phyloP scores from a whole-genome alignment of 371 early-diverging fungal species.

The Mortierella sp. region DNA sequence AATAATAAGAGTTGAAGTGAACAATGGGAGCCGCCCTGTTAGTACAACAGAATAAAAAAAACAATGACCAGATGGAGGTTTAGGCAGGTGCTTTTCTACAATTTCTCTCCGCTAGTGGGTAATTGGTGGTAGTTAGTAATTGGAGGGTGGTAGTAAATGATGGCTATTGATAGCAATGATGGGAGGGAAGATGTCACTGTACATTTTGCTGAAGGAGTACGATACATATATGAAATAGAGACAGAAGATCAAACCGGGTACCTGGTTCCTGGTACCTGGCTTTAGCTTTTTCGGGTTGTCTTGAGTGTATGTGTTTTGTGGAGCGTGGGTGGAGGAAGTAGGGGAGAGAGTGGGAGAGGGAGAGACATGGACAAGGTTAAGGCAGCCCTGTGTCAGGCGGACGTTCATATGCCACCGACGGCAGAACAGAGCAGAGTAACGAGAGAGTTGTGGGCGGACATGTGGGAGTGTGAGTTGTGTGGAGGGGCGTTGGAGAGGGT shows the following conservation, averaged over 20 bases:
- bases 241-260: neutral
- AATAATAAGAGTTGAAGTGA: neutral
- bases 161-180: neutral
- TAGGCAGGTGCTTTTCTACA: too few species aligned
- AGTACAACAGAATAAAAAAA: neutral
- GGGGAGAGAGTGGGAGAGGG: neutral
- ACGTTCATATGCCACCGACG: neutral
- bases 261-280: conserved; percentile 5
- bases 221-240: too few species aligned
- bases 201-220: too few species aligned
- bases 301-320: conserved; percentile 1
- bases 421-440: too few species aligned
- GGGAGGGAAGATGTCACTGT: too few species aligned
- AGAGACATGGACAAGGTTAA: neutral
- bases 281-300: neutral
- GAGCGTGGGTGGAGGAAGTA: neutral
- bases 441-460: neutral
- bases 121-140: neutral
- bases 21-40: neutral
- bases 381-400: neutral
- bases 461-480: neutral
- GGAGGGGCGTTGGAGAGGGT: neutral
- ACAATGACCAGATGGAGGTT: neutral
- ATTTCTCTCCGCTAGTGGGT: neutral
- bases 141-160: too few species aligned